A percentile compares a stretch with the other conserved stretches of the same genome.
Conservation (phyloP, 352 stramenopile genomes). For the Plasmopara halstedii region DNA sequence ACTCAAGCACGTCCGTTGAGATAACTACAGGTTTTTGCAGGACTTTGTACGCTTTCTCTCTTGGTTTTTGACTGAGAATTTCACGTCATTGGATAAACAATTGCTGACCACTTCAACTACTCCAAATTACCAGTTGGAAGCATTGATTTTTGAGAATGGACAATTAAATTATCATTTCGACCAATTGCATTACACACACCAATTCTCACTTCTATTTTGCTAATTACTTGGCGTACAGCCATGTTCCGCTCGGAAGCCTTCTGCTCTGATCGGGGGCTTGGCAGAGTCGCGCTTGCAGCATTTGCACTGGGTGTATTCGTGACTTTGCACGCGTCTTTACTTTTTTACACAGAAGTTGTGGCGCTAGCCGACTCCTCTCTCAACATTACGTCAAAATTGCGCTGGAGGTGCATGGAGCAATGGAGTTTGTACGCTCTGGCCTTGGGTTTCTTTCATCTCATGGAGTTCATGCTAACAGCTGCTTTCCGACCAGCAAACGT, state of each 20-base stretch:
- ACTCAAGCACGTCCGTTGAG: no score
- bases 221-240: no score
- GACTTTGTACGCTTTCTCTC: no score
- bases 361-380: conserved; percentile 4
- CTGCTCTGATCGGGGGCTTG: conserved; percentile 62
- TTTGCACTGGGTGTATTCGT: conserved; percentile 71
- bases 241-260: conserved; percentile 79
- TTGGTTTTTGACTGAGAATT: no score
- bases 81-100: no score
- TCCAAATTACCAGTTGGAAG: no score
- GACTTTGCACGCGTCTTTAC: conserved; percentile 50
- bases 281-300: conserved; percentile 62
- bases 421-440: conserved; percentile 74
- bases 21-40: no score
- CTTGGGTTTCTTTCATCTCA: conserved; percentile 77
- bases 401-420: conserved; percentile 48
- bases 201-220: no score
- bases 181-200: no score
- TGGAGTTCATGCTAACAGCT: conserved; percentile 79
- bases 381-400: conserved; percentile 9
- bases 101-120: no score
- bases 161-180: no score
- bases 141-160: no score
- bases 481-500: conserved; percentile 69
- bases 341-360: conserved; percentile 29